Evolutionary conservation across 2,329 filamentous ascomycete species (phyloP), one percentile per base, ranked within the genome.

Genomic region (Corinectria fuckeliana): DNA sequence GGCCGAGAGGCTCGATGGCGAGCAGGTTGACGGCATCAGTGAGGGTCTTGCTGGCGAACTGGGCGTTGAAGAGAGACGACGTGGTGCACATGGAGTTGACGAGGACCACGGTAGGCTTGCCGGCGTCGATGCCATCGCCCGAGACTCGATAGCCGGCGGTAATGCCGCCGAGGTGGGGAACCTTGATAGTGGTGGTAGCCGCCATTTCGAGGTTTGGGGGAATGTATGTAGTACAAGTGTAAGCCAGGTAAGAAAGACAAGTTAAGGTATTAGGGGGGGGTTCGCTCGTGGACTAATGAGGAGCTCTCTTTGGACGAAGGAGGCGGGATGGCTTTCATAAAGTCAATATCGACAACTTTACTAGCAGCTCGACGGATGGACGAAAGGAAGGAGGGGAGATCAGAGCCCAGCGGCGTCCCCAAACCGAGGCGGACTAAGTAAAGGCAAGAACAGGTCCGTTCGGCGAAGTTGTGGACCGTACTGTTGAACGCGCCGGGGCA

Each of bases 11-110:
- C 71, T 85, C 82, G 56, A 85, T 76, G 41, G 82, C 82, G 5
- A 85, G 70, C 5, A 85, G 74, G 65, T 85, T 85, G 65, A 78
- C 74, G 5, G 72, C 74, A 25, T 71, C 67, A 0, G 76, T 78
- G 20, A 85, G 75, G 1, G 63, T 57, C 47, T 71, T 69, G 70
- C 75, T 78, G 25, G 67, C 65, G 58, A 83, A 80, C 68, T 85
- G 80, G 5, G 66, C 63, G 14, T 76, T 67, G 68, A 80, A 85
- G 13, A 83, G 76, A 2, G 80, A 76, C 1, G 74, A 75, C 2
- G 80, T 82, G 26, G 80, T 82, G 70, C 78, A 81, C 74, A 85
- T 80, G 25, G 81, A 80, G 73, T 84, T 84, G 67, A 84, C 75
- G 61, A 85, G 78, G 23, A 84, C 77, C 36, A 78, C 68, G 3